Percentiles rank a stretch among this genome's conserved stretches.
These are phyloP conservation scores for Aphanoascus verrucosus DNA, from an alignment of 2,329 filamentous ascomycete species.

Conservation along the genomic window DNA sequence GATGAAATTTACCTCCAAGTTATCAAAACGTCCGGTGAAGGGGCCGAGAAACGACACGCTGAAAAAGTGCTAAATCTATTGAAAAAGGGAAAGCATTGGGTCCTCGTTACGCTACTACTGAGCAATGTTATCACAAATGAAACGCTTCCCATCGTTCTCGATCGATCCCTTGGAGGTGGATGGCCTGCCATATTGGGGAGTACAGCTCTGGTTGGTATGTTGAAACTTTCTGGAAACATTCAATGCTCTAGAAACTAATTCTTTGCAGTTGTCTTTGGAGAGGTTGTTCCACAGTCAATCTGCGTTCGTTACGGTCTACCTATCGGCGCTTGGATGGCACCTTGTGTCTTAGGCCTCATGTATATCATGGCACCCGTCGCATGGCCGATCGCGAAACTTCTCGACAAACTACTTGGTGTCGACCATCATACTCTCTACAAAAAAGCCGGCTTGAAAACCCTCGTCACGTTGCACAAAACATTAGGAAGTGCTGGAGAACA, in stretches of 20 bases:
- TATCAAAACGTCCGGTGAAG: constrained; percentile 72
- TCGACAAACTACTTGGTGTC: constrained; percentile 84
- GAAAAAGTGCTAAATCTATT: constrained; percentile 68
- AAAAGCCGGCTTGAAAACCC: constrained; percentile 90
- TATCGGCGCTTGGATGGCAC: constrained; percentile 89
- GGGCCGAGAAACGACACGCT: constrained; percentile 77
- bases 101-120: constrained; percentile 82
- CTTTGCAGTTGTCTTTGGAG: constrained; percentile 80
- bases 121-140: constrained; percentile 98
- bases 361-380: constrained; percentile 80
- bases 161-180: constrained; percentile 84
- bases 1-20: constrained; percentile 98
- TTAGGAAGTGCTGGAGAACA: constrained; percentile 75
- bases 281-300: constrained; percentile 89
- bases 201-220: constrained; percentile 81
- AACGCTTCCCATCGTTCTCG: constrained; percentile 86
- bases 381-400: constrained; percentile 89
- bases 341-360: constrained; percentile 79
- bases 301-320: constrained; percentile 93
- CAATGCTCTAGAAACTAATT: background rate
- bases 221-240: background rate
- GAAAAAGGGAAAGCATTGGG: constrained; percentile 91
- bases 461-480: constrained; percentile 80
- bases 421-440: constrained; percentile 97
- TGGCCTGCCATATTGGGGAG: constrained; percentile 89